Percentiles rank a stretch among this genome's conserved stretches.
Conservation (phyloP, 169 alveolate species). For the Miamiensis avidus region DNA sequence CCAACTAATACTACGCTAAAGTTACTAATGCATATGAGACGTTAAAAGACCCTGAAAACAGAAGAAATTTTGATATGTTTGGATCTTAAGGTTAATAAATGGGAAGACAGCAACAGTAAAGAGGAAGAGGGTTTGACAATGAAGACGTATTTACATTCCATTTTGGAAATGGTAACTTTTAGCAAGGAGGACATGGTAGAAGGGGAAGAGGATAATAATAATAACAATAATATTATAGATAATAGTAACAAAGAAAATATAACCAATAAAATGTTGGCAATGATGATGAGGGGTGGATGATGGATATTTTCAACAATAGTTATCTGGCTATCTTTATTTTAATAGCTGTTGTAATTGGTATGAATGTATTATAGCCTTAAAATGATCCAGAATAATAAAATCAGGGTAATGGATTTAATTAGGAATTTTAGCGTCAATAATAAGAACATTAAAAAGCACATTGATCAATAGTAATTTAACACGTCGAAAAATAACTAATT, state of each 20-base stretch:
- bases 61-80: background rate
- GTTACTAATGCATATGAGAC: background rate
- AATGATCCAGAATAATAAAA: too few relatives aligned
- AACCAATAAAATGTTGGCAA: background rate
- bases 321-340: too few relatives aligned
- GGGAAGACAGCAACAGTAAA: background rate
- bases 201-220: background rate
- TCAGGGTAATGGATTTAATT: too few relatives aligned
- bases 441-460: too few relatives aligned
- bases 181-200: background rate
- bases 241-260: background rate
- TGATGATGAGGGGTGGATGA: background rate
- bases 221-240: background rate
- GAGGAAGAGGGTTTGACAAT: background rate
- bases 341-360: too few relatives aligned
- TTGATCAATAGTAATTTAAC: too few relatives aligned
- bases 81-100: background rate
- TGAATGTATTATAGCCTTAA: too few relatives aligned
- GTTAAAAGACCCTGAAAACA: background rate
- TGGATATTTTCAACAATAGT: background rate
- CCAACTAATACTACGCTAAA: background rate
- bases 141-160: too few relatives aligned
- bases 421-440: too few relatives aligned
- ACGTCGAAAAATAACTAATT: too few relatives aligned
- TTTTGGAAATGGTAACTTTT: background rate